A percentile compares a stretch with the other conserved stretches of the same genome.
phyloP scores from a whole-genome alignment of 257 asterid genomes.

The Fraxinus cuspidata region DNA sequence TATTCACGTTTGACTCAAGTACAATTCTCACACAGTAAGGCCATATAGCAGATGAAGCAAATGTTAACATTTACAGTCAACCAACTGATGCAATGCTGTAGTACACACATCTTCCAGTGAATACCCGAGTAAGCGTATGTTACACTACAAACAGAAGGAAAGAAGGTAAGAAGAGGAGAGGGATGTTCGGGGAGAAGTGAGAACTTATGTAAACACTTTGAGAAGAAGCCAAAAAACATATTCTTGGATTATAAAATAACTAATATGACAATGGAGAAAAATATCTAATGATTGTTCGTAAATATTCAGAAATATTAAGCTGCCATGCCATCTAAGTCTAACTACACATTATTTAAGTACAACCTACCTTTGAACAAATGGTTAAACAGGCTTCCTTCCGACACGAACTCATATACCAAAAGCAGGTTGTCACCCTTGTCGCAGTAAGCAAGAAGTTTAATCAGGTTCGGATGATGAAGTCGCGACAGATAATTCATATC shows the following conservation, averaged over 20 bases:
- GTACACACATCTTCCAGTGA: background rate
- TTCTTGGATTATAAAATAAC: no score
- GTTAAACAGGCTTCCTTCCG: constrained; percentile 29
- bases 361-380: constrained; percentile 27
- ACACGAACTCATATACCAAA: constrained; percentile 31
- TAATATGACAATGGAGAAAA: background rate
- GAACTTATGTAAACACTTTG: no score
- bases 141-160: no score
- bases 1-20: background rate
- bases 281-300: background rate
- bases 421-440: constrained; percentile 18
- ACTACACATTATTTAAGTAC: background rate
- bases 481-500: constrained; percentile 24
- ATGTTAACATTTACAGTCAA: no score
- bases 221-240: no score
- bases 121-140: no score
- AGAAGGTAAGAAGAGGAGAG: no score
- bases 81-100: background rate
- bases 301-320: background rate
- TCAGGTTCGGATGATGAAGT: constrained; percentile 33
- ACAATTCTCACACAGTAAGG: no score
- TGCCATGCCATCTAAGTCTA: background rate
- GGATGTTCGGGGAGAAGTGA: no score
- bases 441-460: constrained; percentile 33
- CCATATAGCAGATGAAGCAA: no score